Evolutionary conservation across 2,329 filamentous ascomycete species (phyloP).

Genomic region (Fusarium sp.): DNA sequence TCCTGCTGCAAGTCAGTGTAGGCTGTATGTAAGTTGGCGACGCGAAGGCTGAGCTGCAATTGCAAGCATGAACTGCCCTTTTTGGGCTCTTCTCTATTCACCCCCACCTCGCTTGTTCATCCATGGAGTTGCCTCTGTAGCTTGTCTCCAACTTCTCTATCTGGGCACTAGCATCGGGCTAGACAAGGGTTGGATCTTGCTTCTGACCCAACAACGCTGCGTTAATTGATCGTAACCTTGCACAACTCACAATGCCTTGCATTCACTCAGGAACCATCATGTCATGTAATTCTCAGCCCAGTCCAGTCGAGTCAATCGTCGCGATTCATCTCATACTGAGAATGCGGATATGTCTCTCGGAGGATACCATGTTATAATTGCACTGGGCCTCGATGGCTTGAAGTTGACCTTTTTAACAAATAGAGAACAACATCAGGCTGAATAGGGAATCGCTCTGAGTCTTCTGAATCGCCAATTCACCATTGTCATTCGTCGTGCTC

Average conservation of each 20-base stretch:
- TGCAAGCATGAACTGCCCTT: conserved; percentile 30
- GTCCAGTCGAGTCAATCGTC: conserved; percentile 3
- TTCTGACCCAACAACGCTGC: conserved; percentile 33
- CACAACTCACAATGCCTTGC: conserved; percentile 28
- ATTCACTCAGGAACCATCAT: conserved; percentile 24
- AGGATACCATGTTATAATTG: conserved; percentile 1
- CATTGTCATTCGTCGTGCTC: conserved; percentile 27
- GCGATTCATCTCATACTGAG: neutral
- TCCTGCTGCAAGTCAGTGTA: conserved; percentile 2
- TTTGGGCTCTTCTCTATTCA: conserved; percentile 7
- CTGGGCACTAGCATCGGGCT: conserved; percentile 36
- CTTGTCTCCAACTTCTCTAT: conserved; percentile 33
- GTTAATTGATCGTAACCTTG: conserved; percentile 32
- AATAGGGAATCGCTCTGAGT: conserved; percentile 15
- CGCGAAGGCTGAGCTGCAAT: conserved; percentile 16
- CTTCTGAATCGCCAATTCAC: conserved; percentile 24
- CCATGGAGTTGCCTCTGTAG: conserved; percentile 8
- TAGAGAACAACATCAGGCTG: neutral
- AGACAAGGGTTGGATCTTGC: conserved; percentile 37
- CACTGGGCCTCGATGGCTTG: conserved; percentile 13
- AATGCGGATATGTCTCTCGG: conserved; percentile 21
- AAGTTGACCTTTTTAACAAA: neutral
- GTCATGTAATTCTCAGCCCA: conserved; percentile 8
- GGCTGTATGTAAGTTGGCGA: neutral
- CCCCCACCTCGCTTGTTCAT: conserved; percentile 26